These are phyloP conservation scores for Besnoitia besnoiti DNA, from an alignment of 169 alveolate species.

Conservation along the genomic window DNA sequence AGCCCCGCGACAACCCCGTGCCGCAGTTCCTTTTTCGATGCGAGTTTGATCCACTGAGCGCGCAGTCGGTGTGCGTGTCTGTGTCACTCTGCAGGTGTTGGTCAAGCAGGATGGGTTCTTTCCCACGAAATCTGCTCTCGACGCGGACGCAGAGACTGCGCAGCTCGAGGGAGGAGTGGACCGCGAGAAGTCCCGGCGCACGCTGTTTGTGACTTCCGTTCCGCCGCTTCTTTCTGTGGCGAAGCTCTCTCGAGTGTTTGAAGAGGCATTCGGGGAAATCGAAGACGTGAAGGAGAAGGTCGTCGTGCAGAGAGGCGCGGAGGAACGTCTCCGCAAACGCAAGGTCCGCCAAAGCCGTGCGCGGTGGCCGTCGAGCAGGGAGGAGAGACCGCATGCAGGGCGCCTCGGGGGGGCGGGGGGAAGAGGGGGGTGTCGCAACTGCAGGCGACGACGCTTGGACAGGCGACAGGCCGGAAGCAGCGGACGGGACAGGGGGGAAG, in stretches of 20 bases:
- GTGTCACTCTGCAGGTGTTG: neutral
- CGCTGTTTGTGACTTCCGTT: neutral
- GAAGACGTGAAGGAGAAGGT: constrained; percentile 20
- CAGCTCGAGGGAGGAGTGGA: neutral
- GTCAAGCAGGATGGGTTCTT: neutral
- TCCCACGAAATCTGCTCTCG: neutral
- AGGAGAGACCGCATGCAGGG: neutral
- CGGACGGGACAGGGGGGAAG: neutral
- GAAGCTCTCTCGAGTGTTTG: neutral
- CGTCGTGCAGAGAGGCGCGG: neutral
- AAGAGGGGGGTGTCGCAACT: no score
- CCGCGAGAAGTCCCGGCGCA: neutral
- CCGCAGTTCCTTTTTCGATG: no score
- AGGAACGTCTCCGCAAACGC: neutral
- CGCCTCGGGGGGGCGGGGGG: neutral
- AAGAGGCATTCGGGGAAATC: neutral
- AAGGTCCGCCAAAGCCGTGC: neutral
- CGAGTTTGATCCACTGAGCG: no score
- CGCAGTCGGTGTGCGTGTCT: neutral
- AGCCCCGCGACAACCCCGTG: no score
- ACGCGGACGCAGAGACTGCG: neutral
- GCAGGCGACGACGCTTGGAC: no score
- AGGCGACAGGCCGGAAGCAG: no score
- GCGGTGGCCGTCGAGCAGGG: neutral
- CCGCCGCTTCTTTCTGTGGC: neutral